Conservation (phyloP, 441 rosid genomes). For the Populus hybrid region DNA sequence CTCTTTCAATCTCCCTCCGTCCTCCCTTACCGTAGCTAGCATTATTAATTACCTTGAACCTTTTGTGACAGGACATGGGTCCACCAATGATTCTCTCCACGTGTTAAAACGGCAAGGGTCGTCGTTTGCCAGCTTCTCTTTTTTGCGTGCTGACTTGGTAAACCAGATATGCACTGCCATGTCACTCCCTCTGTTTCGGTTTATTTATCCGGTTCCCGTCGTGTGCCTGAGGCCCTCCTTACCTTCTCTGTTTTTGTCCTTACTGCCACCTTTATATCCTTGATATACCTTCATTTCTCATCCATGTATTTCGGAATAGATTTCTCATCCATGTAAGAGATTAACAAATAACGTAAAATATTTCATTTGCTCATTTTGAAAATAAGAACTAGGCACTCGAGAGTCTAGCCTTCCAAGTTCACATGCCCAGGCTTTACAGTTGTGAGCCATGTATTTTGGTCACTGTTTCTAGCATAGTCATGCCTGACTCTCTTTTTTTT, state of each 20-base stretch:
- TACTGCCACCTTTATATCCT: too few species aligned
- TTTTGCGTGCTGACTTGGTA: constrained; percentile 20
- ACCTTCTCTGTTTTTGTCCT: not conserved
- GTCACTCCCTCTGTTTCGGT: constrained; percentile 6
- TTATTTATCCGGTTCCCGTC: constrained; percentile 4
- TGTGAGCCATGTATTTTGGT: too few species aligned
- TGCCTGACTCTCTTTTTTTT: too few species aligned
- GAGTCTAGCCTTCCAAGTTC: too few species aligned
- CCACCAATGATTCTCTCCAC: not conserved
- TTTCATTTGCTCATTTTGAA: too few species aligned
- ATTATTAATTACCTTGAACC: not conserved
- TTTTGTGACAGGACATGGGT: not conserved
- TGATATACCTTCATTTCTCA: not conserved
- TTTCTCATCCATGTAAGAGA: too few species aligned
- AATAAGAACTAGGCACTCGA: too few species aligned
- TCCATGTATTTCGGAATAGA: too few species aligned
- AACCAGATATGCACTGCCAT: not conserved
- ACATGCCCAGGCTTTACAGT: too few species aligned
- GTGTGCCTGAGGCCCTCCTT: not conserved
- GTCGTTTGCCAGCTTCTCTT: not conserved
- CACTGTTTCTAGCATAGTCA: too few species aligned
- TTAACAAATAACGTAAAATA: not conserved
- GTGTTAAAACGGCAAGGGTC: not conserved
- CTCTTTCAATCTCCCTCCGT: not conserved
- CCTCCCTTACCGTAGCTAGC: not conserved